Base-by-base conservation (phyloP, 1,284 basidiomycete species). In the Cryptococcus wingfieldii region DNA sequence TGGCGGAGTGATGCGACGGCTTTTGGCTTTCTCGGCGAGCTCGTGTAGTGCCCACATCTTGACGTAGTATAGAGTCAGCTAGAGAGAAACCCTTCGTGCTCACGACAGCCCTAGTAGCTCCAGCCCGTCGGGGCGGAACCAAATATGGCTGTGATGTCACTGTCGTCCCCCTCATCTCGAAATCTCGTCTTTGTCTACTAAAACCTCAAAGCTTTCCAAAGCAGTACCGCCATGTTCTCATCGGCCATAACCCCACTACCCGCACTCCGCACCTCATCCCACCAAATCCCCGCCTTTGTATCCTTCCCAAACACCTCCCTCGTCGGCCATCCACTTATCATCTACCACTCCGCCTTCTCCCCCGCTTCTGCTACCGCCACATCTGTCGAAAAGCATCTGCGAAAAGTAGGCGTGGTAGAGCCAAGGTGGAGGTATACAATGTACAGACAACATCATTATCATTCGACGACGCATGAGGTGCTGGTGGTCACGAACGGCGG, bases 361-460 rank as follows among this genome's bases (percentile, higher is more conserved):
- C 51, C 60, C 2, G 28, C 62, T 1, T 54, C 62, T 1, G 39
- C 63, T 1, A 47, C 59, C 1, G 38, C 54, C 3, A 14, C 16
- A 3, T 28, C 38, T 0, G 56, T 74, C 39, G 65, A 69, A 42
- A 23, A 51, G 7, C 76, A 79, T 63, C 64, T 80, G 38, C 51
- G 45, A 9, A 64, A 61, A 39, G 63, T 76, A 37, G 77, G 76
- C 14, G 72, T 77, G 12, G 77, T 75, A 50, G 54, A 59, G 34
- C 77, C 78, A 13, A 70, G 71, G 59, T 79, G 79, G 79, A 68
- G 75, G 39, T 80, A 75, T 64, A 69, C 76, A 19, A 80, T 79
- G 78, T 80, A 80, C 67, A 59, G 56, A 25, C 68, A 70, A n/a
- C 75, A 74, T 38, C 78, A 80, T 63, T 80, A 77, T 64, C 78